Evolutionary conservation across 768 basidiomycete species (phyloP), one percentile per base, ranked within the genome.

Genomic region (Psilocybe subaeruginosa): DNA sequence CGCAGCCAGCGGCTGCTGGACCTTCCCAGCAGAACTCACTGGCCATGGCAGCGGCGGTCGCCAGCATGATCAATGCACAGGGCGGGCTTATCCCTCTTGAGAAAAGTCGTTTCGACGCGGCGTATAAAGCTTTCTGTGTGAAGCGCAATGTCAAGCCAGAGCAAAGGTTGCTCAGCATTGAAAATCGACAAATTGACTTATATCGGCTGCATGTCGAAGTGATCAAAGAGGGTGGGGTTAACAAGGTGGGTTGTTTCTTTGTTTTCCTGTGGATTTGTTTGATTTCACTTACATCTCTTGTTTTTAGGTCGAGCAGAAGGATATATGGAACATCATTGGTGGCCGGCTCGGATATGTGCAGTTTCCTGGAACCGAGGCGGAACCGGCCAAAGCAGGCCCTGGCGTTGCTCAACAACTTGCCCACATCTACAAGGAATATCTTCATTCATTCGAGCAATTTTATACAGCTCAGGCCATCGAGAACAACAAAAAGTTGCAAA

Each of bases 291-390:
- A 11, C 41, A 43, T 35, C 39, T 39, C 7, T 23, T 30, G 11
- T 45, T 60, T 63, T n/a, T 56, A 89, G 88, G 82, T 88, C 11
- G 76, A 76, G 27, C 73, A 75, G 59, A 80, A 81, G 50, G 88
- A 90, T 62, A 78, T 60, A 30, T 92, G 90, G 91, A 67, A 82
- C 14, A 75, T 88, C 48, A 83, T 92, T 58, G 91, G 83, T 16
- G 90, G 82, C n/a, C 82, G 80, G 23, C 77, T 92, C 72, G 87
- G 85, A 16, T 85, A 87, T 66, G 80, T 87, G 2, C 80, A 86
- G 56, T 89, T 91, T 64, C 86, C 86, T 2, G 87, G 80, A 3
- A 82, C 75, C 9, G 86, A 84, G 0, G 71, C 77, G 3, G 86
- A 90, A 62, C 88, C 90, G 9, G 78, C 84, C 4, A 86, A 83